phyloP scores from a whole-genome alignment of 2,329 filamentous ascomycete species.

The Venturia aucupariae region DNA sequence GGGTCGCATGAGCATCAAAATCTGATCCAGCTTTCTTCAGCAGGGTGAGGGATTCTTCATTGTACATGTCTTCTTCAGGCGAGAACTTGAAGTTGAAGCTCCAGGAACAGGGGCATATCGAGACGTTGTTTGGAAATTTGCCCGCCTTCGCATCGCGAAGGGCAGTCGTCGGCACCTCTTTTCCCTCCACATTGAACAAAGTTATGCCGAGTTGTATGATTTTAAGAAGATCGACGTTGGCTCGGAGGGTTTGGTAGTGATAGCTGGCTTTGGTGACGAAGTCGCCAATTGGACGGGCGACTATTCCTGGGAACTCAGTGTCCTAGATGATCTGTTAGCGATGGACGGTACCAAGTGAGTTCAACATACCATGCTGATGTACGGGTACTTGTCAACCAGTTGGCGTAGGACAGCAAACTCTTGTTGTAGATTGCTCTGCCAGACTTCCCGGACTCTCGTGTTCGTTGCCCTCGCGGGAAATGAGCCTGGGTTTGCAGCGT shows the following conservation, averaged over 20 bases:
- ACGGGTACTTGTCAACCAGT: conserved; percentile 83
- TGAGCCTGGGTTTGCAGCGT: conserved; percentile 26
- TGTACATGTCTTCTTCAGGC: conserved; percentile 93
- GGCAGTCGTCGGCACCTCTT: conserved; percentile 67
- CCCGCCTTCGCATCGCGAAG: conserved; percentile 33
- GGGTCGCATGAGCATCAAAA: conserved; percentile 71
- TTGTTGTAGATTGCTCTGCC: conserved; percentile 82
- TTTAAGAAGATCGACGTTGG: conserved; percentile 94
- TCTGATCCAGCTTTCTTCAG: conserved; percentile 88
- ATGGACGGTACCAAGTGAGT: background rate
- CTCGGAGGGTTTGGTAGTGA: conserved; percentile 94
- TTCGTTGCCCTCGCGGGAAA: conserved; percentile 34
- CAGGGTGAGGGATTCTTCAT: conserved; percentile 86
- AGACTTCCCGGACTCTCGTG: conserved; percentile 87
- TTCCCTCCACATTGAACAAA: conserved; percentile 82
- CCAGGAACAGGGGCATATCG: conserved; percentile 82
- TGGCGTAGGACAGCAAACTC: conserved; percentile 81
- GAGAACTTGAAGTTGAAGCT: conserved; percentile 99
- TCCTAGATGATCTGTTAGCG: conserved; percentile 53
- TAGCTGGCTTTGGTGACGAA: conserved; percentile 96
- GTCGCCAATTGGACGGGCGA: conserved; percentile 86
- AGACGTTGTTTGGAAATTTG: conserved; percentile 37
- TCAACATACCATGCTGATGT: conserved; percentile 84
- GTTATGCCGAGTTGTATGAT: conserved; percentile 96
- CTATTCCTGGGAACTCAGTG: conserved; percentile 96